These are phyloP conservation scores for Podospora fimiseda DNA, from an alignment of 495 filamentous ascomycete genomes.

Conservation along the genomic window DNA sequence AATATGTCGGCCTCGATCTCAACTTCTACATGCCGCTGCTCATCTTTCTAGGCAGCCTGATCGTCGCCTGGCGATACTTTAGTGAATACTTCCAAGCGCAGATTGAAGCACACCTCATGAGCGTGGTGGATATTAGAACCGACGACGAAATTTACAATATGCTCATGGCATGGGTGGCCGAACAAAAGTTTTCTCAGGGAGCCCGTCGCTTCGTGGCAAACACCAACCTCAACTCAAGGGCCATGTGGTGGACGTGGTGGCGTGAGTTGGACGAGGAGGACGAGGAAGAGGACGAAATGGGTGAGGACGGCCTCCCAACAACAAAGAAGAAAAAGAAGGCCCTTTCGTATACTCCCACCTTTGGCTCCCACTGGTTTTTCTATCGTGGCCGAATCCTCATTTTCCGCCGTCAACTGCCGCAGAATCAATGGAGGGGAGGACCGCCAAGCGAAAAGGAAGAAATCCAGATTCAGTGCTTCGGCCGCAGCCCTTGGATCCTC, in stretches of 20 bases:
- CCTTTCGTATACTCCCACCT: constrained; percentile 57
- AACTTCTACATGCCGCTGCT: constrained; percentile 62
- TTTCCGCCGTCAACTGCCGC: constrained; percentile 43
- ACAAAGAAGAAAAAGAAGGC: constrained; percentile 48
- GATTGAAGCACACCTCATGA: constrained; percentile 45
- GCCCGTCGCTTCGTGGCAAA: constrained; percentile 58
- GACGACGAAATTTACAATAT: constrained; percentile 66
- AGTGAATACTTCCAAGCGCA: constrained; percentile 37
- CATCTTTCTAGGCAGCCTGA: constrained; percentile 44
- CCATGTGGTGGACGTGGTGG: constrained; percentile 41
- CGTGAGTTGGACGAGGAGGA: constrained; percentile 37
- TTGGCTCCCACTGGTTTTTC: constrained; percentile 62
- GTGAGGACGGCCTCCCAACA: constrained; percentile 14
- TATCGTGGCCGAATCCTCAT: constrained; percentile 51
- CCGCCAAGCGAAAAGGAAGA: constrained; percentile 46
- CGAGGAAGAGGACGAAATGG: constrained; percentile 45
- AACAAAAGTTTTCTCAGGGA: constrained; percentile 50
- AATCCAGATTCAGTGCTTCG: constrained; percentile 59
- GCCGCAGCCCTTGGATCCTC: constrained; percentile 57
- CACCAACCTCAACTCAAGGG: constrained; percentile 41
- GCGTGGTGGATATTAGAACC: constrained; percentile 55
- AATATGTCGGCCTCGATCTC: constrained; percentile 62
- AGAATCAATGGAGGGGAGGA: constrained; percentile 22
- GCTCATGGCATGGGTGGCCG: constrained; percentile 63
- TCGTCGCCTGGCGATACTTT: constrained; percentile 46